A percentile compares a stretch with the other conserved stretches of the same genome.
Evolutionary conservation across 495 filamentous ascomycete genomes (phyloP).

Genomic region (Penicillium goetzii): DNA sequence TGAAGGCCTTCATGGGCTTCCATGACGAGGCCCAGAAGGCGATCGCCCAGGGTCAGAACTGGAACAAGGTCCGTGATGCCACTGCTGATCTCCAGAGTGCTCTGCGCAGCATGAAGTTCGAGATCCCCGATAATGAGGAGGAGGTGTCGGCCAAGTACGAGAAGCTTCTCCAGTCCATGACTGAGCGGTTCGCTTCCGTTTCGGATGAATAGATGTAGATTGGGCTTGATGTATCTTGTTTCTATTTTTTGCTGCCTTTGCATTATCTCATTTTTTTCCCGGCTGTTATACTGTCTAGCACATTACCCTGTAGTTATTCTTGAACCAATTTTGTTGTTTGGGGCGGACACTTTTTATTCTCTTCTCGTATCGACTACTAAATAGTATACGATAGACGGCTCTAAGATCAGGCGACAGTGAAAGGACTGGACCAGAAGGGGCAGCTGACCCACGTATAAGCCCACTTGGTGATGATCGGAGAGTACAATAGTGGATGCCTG

Average conservation of each 20-base stretch:
- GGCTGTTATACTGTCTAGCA: constrained; percentile 33
- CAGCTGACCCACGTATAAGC: not conserved
- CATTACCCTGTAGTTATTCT: constrained; percentile 51
- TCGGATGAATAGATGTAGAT: constrained; percentile 75
- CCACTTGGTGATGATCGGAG: not conserved
- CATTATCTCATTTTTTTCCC: constrained; percentile 24
- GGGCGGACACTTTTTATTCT: constrained; percentile 1
- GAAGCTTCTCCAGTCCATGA: constrained; percentile 84
- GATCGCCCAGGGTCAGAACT: constrained; percentile 82
- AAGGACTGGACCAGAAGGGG: not conserved
- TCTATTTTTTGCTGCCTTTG: constrained; percentile 18
- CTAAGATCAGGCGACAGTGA: not conserved
- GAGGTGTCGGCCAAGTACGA: constrained; percentile 87
- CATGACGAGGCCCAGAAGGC: constrained; percentile 98
- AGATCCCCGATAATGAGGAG: constrained; percentile 79
- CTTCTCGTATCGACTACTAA: not conserved
- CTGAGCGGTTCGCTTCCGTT: constrained; percentile 93
- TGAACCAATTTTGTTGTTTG: constrained; percentile 20
- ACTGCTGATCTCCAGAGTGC: constrained; percentile 82
- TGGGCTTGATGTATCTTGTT: constrained; percentile 7
- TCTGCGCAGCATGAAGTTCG: constrained; percentile 93
- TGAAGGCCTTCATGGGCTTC: constrained; percentile 98
- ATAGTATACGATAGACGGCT: not conserved
- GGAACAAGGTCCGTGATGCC: constrained; percentile 88
- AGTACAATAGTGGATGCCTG: constrained; percentile 2